Percentiles rank a stretch among this genome's conserved stretches.
Evolutionary conservation across 2,329 filamentous ascomycete species (phyloP).

Genomic region (Verruconis gallopava): DNA sequence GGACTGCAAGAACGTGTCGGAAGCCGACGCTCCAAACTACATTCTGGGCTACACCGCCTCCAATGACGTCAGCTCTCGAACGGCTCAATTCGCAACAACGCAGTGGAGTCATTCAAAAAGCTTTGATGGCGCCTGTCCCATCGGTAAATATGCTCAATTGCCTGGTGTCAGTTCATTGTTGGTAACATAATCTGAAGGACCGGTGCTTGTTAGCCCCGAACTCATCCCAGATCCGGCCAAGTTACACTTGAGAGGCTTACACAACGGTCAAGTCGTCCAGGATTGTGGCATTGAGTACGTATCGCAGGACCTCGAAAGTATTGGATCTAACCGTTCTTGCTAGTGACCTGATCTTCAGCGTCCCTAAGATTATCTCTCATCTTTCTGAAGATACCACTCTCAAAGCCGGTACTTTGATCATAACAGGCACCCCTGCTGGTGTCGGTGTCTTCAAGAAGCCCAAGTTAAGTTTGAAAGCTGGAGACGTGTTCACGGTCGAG

Average conservation of each 20-base stretch:
- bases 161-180: background rate
- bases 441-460: conserved; percentile 26
- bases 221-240: conserved; percentile 23
- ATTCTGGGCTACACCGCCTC: conserved; percentile 64
- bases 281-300: conserved; percentile 22
- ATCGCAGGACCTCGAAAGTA: background rate
- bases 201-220: conserved; percentile 23
- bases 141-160: conserved; percentile 25
- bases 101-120: conserved; percentile 40
- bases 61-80: conserved; percentile 66
- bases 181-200: conserved; percentile 12
- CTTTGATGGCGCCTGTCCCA: conserved; percentile 33
- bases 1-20: conserved; percentile 41
- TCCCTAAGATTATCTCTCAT: conserved; percentile 30
- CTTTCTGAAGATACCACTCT: conserved; percentile 34
- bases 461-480: conserved; percentile 31
- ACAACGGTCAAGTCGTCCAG: conserved; percentile 34
- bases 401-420: conserved; percentile 33
- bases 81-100: conserved; percentile 27
- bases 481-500: conserved; percentile 37
- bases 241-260: conserved; percentile 24
- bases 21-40: conserved; percentile 47
- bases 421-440: conserved; percentile 37
- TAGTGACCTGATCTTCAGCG: conserved; percentile 35
- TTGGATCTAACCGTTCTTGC: background rate